Base-by-base conservation (phyloP, 2,329 filamentous ascomycete species). In the Acrocalymma vagum region DNA sequence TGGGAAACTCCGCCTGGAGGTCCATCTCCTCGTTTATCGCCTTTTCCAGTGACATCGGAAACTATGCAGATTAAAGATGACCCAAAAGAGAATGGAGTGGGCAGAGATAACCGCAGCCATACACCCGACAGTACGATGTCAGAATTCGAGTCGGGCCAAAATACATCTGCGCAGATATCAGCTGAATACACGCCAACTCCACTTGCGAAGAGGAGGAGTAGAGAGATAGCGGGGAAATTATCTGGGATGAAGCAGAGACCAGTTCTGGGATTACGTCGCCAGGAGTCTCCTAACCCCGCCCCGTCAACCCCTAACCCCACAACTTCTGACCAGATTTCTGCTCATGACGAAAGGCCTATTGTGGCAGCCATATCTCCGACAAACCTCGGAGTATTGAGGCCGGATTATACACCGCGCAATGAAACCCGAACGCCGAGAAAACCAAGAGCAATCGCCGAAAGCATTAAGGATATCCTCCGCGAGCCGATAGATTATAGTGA, bases 251-350 rank as follows among this genome's bases (percentile, higher is more conserved):
- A n/a, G n/a, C n/a, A n/a, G n/a, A n/a, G n/a, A n/a, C n/a, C n/a
- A n/a, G n/a, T n/a, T n/a, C n/a, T n/a, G n/a, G n/a, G 16, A 20
- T 20, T 9, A 20, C 15, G 15, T 18, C 15, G 5, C 9, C 7
- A 6, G 29, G 29, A 10, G 15, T 30, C 29, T 30, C 29, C 29
- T 18, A 30, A 11, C 29, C 29, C 29, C 15, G 15, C 13, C n/a
- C 29, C 13, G 15, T 20, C 14, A 30, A 17, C 9, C 5, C 6
- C 29, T 8, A 18, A 18, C n/a, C 29, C 29, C 29, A 30, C 29
- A 18, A 30, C 4, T 18, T n/a, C 7, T n/a, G 9, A 30, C 8
- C 13, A 30, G 6, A 9, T 15, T 20, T 30, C 29, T 18, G 14
- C 13, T 18, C 29, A 17, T 20, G 7, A 17, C 5, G 29, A 18